Evolutionary conservation across 1,139 yeast species (phyloP).

Genomic region (Kodamaea anthophila): DNA sequence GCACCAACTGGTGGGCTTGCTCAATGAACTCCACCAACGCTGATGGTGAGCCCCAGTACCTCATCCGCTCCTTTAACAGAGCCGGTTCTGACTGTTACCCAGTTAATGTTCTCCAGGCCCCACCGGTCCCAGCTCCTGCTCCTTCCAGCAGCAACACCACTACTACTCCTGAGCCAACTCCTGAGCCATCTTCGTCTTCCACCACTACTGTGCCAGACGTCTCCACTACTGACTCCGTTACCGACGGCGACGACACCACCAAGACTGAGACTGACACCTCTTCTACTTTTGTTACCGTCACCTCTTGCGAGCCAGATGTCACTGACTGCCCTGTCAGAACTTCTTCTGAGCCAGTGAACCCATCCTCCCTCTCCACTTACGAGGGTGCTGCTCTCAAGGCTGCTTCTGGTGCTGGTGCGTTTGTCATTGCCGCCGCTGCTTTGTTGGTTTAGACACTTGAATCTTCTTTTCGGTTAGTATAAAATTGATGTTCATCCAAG

Average conservation of each 20-base stretch:
- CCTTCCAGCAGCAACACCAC: conserved; percentile 8
- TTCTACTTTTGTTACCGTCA: conserved; percentile 12
- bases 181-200: conserved; percentile 6
- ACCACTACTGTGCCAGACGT: conserved; percentile 6
- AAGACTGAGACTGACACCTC: too few relatives aligned
- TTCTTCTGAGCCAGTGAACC: conserved; percentile 7
- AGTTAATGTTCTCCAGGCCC: conserved; percentile 5
- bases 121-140: conserved; percentile 6
- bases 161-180: conserved; percentile 7
- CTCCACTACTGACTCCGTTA: conserved; percentile 5
- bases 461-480: too few relatives aligned
- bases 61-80: conserved; percentile 5
- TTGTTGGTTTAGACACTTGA: conserved; percentile 11
- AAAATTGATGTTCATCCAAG: too few relatives aligned
- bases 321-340: conserved; percentile 14
- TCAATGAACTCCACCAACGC: conserved; percentile 10
- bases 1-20: conserved; percentile 23
- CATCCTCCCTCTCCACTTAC: conserved; percentile 7
- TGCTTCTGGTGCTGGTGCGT: conserved; percentile 19
- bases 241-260: conserved; percentile 6
- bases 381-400: conserved; percentile 16
- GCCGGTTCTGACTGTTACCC: conserved; percentile 4
- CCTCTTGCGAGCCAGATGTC: conserved; percentile 12
- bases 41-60: too few relatives aligned
- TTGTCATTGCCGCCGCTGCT: conserved; percentile 17